These are phyloP conservation scores for Wickerhamiella kazuoi DNA, from an alignment of 805 yeast species.

Conservation along the genomic window DNA sequence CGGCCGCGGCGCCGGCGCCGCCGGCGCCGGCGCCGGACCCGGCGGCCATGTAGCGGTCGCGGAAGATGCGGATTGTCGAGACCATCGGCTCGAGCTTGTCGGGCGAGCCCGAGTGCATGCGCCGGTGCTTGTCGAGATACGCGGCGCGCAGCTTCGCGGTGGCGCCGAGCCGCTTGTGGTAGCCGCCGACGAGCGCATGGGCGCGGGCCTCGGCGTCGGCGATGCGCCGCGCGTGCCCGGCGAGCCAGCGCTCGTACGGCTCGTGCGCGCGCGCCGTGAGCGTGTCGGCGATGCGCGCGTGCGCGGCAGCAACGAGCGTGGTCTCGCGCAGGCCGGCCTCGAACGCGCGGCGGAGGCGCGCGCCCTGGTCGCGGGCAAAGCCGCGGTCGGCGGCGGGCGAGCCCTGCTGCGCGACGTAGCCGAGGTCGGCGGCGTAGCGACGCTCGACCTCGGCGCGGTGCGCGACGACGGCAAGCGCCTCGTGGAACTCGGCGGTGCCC, in stretches of 20 bases:
- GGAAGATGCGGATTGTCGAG: constrained; percentile 4
- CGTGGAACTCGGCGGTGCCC: constrained; percentile 51
- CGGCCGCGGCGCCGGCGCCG: constrained; percentile 2
- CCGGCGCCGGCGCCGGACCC: neutral
- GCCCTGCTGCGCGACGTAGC: constrained; percentile 24
- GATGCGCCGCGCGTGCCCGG: constrained; percentile 46
- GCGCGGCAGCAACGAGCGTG: constrained; percentile 35
- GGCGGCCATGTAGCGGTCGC: constrained; percentile 2
- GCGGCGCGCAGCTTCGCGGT: constrained; percentile 35
- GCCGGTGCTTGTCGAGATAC: constrained; percentile 53
- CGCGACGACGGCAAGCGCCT: constrained; percentile 41
- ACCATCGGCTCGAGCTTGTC: constrained; percentile 6
- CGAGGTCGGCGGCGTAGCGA: constrained; percentile 41
- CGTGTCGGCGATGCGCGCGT: constrained; percentile 38
- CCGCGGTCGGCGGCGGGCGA: constrained; percentile 8
- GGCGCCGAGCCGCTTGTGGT: constrained; percentile 28
- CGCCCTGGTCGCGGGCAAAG: neutral
- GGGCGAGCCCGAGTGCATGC: constrained; percentile 38
- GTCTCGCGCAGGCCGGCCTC: constrained; percentile 26
- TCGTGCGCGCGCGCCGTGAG: constrained; percentile 38
- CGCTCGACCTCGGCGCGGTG: constrained; percentile 50
- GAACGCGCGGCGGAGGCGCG: neutral
- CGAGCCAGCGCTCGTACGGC: constrained; percentile 57
- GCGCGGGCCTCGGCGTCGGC: constrained; percentile 37
- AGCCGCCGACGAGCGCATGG: constrained; percentile 30